These are phyloP conservation scores for Strigomonas oncopelti DNA, from an alignment of 208 protist species.

Conservation along the genomic window DNA sequence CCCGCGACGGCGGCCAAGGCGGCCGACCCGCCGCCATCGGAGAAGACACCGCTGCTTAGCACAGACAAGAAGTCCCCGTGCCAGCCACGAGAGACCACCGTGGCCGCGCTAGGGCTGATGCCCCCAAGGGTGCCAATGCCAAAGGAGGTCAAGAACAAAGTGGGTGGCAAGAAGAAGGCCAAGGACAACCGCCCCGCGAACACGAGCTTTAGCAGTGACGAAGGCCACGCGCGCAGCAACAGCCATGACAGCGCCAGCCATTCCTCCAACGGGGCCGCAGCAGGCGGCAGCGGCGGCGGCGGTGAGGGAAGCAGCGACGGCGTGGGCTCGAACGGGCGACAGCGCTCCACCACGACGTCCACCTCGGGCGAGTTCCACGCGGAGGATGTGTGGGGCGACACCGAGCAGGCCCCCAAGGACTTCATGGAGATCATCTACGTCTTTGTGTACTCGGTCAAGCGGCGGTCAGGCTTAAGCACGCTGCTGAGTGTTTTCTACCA, in stretches of 20 bases:
- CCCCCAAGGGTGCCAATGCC: too few species aligned
- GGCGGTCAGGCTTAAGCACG: slow-evolving; percentile 28
- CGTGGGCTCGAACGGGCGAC: neutral
- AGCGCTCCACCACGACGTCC: slow-evolving; percentile 1
- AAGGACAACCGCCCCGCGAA: neutral
- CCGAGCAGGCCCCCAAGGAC: slow-evolving; percentile 10
- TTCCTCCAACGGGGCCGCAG: neutral
- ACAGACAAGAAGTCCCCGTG: neutral
- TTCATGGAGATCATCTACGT: slow-evolving; percentile 12
- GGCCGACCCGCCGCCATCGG: neutral
- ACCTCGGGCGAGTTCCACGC: slow-evolving; percentile 9
- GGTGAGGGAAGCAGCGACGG: slow-evolving; percentile 1
- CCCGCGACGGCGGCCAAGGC: too few species aligned
- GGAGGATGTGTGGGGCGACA: slow-evolving; percentile 13
- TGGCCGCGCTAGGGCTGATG: too few species aligned
- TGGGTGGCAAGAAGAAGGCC: neutral
- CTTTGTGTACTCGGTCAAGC: slow-evolving; percentile 18
- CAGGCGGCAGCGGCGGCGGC: slow-evolving; percentile 3
- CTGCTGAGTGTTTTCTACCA: slow-evolving; percentile 29
- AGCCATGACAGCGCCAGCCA: neutral
- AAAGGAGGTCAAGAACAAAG: neutral
- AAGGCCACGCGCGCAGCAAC: neutral
- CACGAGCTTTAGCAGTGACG: neutral
- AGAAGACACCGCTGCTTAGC: neutral
- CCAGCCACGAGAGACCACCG: neutral